These are phyloP conservation scores for Solanum chacoense DNA, from an alignment of 305 asterid genomes.

Conservation along the genomic window DNA sequence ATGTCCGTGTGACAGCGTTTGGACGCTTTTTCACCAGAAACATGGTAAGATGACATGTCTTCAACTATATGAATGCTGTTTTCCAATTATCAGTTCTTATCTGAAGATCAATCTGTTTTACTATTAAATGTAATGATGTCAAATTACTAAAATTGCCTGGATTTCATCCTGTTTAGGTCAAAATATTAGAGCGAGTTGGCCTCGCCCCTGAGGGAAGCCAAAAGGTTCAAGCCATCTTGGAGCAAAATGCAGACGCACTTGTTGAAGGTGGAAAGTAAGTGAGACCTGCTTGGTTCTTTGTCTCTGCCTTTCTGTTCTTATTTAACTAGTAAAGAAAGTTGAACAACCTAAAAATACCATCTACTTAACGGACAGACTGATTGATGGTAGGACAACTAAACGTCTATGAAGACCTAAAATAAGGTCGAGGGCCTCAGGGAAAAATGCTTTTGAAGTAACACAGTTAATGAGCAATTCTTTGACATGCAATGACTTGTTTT, in stretches of 20 bases:
- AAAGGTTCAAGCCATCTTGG: constrained; percentile 3
- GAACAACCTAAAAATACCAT: background rate
- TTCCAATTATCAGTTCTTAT: background rate
- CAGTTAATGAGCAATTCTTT: background rate
- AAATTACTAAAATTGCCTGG: background rate
- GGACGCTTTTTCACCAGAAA: constrained; percentile 7
- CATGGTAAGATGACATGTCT: background rate
- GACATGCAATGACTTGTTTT: background rate
- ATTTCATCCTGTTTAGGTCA: background rate
- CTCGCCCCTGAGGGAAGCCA: constrained; percentile 2
- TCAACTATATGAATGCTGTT: background rate
- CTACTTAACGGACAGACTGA: background rate
- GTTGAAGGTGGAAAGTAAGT: constrained; percentile 7
- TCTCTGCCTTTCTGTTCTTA: background rate
- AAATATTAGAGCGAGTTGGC: constrained; percentile 3
- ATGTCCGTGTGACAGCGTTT: background rate
- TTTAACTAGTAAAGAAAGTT: background rate
- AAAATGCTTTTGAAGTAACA: background rate
- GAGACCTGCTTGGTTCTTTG: background rate
- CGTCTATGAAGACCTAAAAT: background rate
- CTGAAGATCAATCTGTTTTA: background rate
- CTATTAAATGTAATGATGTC: background rate
- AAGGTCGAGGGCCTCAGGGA: background rate
- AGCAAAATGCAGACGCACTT: constrained; percentile 5
- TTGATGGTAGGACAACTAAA: background rate